Evolutionary conservation across 2,329 filamentous ascomycete species (phyloP).

Genomic region (Penicillium sp.): DNA sequence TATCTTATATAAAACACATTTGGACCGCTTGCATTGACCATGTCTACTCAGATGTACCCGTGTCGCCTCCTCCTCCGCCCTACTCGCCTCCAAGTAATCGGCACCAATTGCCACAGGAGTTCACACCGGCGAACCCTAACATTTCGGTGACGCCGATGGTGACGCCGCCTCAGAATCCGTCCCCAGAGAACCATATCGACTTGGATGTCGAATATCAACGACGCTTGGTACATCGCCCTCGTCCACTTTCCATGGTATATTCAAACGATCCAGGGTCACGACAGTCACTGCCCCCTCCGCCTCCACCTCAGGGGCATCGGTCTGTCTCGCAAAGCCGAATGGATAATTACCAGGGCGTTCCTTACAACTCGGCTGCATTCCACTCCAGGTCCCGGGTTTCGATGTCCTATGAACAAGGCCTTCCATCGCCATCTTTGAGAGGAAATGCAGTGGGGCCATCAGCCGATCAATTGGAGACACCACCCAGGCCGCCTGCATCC

Average conservation of each 20-base stretch:
- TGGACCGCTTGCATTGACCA: background rate
- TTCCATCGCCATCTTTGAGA: conserved; percentile 15
- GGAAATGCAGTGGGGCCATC: conserved; percentile 7
- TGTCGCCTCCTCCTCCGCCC: conserved; percentile 38
- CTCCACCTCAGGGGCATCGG: conserved; percentile 32
- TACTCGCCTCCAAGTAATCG: conserved; percentile 37
- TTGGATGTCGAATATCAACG: conserved; percentile 24
- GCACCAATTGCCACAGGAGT: conserved; percentile 15
- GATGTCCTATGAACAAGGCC: conserved; percentile 19
- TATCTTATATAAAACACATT: background rate
- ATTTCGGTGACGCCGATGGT: conserved; percentile 12
- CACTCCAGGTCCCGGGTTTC: conserved; percentile 19
- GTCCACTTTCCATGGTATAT: conserved; percentile 33
- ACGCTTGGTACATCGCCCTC: conserved; percentile 25
- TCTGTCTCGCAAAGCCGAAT: conserved; percentile 33
- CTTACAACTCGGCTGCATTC: conserved; percentile 13
- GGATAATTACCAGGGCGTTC: conserved; percentile 22
- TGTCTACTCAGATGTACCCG: conserved; percentile 21
- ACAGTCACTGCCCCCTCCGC: conserved; percentile 36
- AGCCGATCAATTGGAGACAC: conserved; percentile 21
- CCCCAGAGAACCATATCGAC: conserved; percentile 18
- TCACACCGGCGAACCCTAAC: conserved; percentile 15
- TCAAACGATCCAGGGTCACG: conserved; percentile 24
- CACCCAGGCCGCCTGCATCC: conserved; percentile 37
- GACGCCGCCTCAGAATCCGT: conserved; percentile 16